Evolutionary conservation across 441 rosid genomes (phyloP).

Genomic region (Brassica balearica): DNA sequence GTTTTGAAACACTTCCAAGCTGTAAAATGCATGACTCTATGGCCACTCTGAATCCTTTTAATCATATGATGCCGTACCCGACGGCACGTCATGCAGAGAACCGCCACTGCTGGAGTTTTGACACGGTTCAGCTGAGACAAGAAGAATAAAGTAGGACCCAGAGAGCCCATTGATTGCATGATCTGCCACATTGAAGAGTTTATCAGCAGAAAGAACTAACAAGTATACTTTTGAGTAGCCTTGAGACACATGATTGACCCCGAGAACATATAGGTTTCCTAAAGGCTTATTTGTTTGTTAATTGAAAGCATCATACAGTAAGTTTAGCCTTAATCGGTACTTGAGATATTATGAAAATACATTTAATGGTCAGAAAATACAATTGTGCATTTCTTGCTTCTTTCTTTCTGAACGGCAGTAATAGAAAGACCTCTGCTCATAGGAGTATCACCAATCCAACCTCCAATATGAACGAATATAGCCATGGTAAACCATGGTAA

Average conservation of each 20-base stretch:
- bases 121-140: constrained; percentile 87
- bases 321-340: too few relatives aligned
- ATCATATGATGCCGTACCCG: constrained; percentile 58
- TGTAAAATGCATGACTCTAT: too few relatives aligned
- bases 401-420: constrained; percentile 91
- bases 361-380: too few relatives aligned
- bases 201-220: too few relatives aligned
- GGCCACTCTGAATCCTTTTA: too few relatives aligned
- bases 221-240: too few relatives aligned
- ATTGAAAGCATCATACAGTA: too few relatives aligned
- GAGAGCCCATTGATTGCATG: constrained; percentile 96
- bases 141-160: constrained; percentile 89
- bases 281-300: too few relatives aligned
- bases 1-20: too few relatives aligned
- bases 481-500: constrained; percentile 99
- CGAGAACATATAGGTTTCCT: too few relatives aligned
- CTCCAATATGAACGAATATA: constrained; percentile 85
- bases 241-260: too few relatives aligned
- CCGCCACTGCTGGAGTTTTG: constrained; percentile 93
- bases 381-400: constrained; percentile 3
- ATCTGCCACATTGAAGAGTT: constrained; percentile 57
- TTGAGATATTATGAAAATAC: too few relatives aligned
- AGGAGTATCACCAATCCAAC: constrained; percentile 98
- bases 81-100: constrained; percentile 97
- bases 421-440: constrained; percentile 92